A percentile compares a stretch with the other conserved stretches of the same genome.
Conservation (phyloP, 2,329 filamentous ascomycete species). For the Claviceps pusilla region DNA sequence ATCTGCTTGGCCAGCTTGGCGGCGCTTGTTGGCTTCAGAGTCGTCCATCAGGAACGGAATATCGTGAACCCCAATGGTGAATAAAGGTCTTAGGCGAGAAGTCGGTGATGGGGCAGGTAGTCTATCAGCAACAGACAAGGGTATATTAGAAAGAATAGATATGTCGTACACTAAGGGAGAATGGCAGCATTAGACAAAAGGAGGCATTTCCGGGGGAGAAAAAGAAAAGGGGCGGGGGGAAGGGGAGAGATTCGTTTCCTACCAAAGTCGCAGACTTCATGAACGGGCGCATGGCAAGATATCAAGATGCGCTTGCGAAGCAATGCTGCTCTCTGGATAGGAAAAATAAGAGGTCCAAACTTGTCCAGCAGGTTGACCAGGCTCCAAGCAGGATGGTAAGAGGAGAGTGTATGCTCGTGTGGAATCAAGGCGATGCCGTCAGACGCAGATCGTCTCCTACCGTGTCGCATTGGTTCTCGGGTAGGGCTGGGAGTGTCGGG, state of each 20-base stretch:
- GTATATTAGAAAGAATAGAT: slow-evolving; percentile 82
- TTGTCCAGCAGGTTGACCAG: slow-evolving; percentile 61
- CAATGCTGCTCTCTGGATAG: slow-evolving; percentile 74
- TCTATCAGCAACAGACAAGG: slow-evolving; percentile 53
- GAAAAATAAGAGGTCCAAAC: slow-evolving; percentile 85
- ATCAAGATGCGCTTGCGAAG: slow-evolving; percentile 79
- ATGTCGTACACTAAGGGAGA: slow-evolving; percentile 63
- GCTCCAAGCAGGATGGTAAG: slow-evolving; percentile 75
- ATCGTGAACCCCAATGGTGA: slow-evolving; percentile 85
- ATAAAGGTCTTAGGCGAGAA: slow-evolving; percentile 65
- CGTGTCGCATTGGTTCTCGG: slow-evolving; percentile 28
- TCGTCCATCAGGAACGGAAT: slow-evolving; percentile 62
- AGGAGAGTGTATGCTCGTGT: slow-evolving; percentile 51
- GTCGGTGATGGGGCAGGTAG: slow-evolving; percentile 48
- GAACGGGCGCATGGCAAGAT: slow-evolving; percentile 72
- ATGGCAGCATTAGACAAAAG: background rate
- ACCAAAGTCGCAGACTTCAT: slow-evolving; percentile 82
- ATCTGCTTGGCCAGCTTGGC: slow-evolving; percentile 20
- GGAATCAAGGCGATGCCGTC: slow-evolving; percentile 45
- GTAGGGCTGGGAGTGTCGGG: slow-evolving; percentile 14
- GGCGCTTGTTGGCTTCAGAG: slow-evolving; percentile 30
- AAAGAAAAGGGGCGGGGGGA: background rate
- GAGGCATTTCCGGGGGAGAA: background rate
- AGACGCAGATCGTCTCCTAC: slow-evolving; percentile 43
- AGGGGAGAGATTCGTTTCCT: too few species aligned